Evolutionary conservation across 2,329 filamentous ascomycete species (phyloP), one percentile per base, ranked within the genome.

Genomic region (Aspergillus neoniger): DNA sequence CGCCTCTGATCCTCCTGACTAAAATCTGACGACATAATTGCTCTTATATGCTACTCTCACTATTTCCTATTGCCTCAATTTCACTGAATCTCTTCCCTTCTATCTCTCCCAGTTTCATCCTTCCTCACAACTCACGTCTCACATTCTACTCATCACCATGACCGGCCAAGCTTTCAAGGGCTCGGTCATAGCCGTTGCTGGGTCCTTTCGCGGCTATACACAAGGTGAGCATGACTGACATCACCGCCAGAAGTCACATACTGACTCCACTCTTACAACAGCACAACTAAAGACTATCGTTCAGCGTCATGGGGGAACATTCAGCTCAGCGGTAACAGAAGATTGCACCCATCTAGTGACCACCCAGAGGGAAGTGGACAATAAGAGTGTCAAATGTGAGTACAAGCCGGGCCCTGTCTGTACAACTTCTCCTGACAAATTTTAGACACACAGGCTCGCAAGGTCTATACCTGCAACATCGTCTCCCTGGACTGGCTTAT

Each of bases 401-500:
- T 70, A 54, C 14, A 54, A 69, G 68, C 63, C 48, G 32, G 2
- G 10, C 32, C 63, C 63, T 85, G 58, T 75, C 77, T 60, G 25
- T 28, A 39, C 12, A 80, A 21, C 84, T 81, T 2, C 69, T 76
- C 17, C 66, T 76, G 19, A 21, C 50, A 14, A 17, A 10, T 4
- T 14, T 0, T 43, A 77, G 75, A 73, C 55, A 65, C 72, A 85
- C 64, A 77, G 77, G 66, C 82, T 15, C 84, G 81, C 4, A 71
- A 77, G 9, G 66, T 77, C 12, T 77, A 81, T 36, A 77, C 72
- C 19, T 74, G 89, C 12, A 80, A 80, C 2, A 80, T 91, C 49
- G 82, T 91, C 25, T 79, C 75, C 9, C 72, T 88, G 0, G 75
- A 83, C 14, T 92, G 89, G 89, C 77, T 91, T 4, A 64, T 83